Evolutionary conservation across 1,284 basidiomycete species (phyloP), one percentile per base, ranked within the genome.

Genomic region (Ceratorhiza oryzae-sativae): DNA sequence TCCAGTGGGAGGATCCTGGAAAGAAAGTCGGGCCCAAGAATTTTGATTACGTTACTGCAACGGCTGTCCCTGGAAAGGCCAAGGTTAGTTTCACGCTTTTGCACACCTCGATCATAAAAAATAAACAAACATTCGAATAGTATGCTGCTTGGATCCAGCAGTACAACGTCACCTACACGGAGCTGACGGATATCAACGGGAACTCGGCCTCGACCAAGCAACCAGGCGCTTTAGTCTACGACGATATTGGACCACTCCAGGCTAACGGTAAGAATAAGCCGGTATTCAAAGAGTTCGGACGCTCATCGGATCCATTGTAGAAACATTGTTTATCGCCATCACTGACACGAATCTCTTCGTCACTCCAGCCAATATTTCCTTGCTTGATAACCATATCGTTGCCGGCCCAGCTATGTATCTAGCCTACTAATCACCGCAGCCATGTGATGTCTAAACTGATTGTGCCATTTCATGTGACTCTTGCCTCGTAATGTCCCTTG

Each of bases 141-240:
- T 84, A 76, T 51, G 83, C 79, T 53, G 86, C 83, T 45, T 88
- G 86, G 84, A 84, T 89, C 55, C 84, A 82, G 30, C 87, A 90
- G 77, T 78, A 88, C 65, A 90, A 90, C 81, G 83, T 83, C n/a
- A 90, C 88, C 15, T 90, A 86, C 80, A 86, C 86, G 4, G 81
- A 83, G 0, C 79, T 87, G 25, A 79, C 81, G 41, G 82, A 84
- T 72, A 77, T 86, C 62, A 83, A 80, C 65, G 80, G 78, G 15
- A 82, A 82, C 73, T 61, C 58, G 20, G 87, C 83, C 0, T 80
- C 77, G 10, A 87, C 86, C 9, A 77, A 79, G 45, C 87, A 89
- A 76, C 87, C 87, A 3, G 81, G 79, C 55, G 83, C 82, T 2
- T 76, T 75, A 12, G 81, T 88, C 30, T 88, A 82, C 76, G 72